phyloP scores from a whole-genome alignment of 2,329 filamentous ascomycete genomes.

The Penicillium sp. region DNA sequence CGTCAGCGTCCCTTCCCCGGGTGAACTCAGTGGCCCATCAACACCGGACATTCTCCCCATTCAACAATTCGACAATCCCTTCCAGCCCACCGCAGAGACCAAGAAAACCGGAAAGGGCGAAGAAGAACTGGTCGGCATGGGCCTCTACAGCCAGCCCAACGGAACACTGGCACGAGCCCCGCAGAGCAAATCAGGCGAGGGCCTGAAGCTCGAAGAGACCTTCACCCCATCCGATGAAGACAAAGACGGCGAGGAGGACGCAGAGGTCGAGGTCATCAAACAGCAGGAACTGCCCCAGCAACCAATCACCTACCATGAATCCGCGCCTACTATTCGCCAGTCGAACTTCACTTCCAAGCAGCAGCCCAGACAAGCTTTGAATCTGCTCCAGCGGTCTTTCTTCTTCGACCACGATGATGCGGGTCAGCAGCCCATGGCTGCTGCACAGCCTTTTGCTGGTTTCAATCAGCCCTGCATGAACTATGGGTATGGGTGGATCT shows the following conservation, averaged over 20 bases:
- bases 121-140: constrained; percentile 58
- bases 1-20: constrained; percentile 36
- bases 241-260: constrained; percentile 57
- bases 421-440: constrained; percentile 23
- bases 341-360: constrained; percentile 16
- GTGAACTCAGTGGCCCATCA: constrained; percentile 34
- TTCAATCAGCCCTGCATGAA: constrained; percentile 32
- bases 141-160: constrained; percentile 72
- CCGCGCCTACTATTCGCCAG: constrained; percentile 9
- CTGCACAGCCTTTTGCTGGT: constrained; percentile 26
- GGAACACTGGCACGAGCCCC: constrained; percentile 57
- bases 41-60: constrained; percentile 41
- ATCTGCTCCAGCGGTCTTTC: constrained; percentile 33
- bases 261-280: constrained; percentile 29
- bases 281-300: constrained; percentile 11
- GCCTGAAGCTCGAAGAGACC: constrained; percentile 76
- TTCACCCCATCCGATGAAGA: constrained; percentile 64
- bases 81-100: constrained; percentile 31
- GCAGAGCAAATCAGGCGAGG: constrained; percentile 62
- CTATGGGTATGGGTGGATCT: constrained; percentile 38
- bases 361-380: constrained; percentile 23
- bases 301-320: constrained; percentile 4
- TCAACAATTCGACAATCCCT: constrained; percentile 31
- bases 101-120: constrained; percentile 55
- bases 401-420: constrained; percentile 33